Conservation (phyloP, 768 basidiomycete genomes). For the Hirschioporus abietinus region DNA sequence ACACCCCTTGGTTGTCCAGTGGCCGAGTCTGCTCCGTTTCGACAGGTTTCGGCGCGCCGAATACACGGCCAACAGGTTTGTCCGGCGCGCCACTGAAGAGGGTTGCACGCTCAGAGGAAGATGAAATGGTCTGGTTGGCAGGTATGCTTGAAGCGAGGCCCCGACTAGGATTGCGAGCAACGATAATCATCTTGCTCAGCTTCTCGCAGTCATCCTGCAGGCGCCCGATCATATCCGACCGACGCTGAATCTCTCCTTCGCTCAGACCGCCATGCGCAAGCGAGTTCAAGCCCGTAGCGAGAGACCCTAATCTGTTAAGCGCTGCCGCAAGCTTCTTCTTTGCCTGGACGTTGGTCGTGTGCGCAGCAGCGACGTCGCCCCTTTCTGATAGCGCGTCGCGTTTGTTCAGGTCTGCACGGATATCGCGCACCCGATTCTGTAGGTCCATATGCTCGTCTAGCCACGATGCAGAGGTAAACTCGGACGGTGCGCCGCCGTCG, state of each 20-base stretch:
- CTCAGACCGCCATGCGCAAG: constrained; percentile 70
- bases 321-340: constrained; percentile 79
- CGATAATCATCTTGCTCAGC: constrained; percentile 78
- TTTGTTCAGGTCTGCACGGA: constrained; percentile 82
- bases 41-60: constrained; percentile 61
- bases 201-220: constrained; percentile 90
- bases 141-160: constrained; percentile 24
- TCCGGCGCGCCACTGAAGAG: constrained; percentile 41
- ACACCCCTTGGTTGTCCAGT: constrained; percentile 75
- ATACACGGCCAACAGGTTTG: constrained; percentile 63
- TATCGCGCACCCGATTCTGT: constrained; percentile 68
- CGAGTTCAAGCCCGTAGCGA: constrained; percentile 64
- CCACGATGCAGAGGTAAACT: constrained; percentile 79
- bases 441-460: constrained; percentile 83
- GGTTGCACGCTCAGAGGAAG: constrained; percentile 59
- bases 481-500: constrained; percentile 22
- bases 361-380: constrained; percentile 68
- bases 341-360: constrained; percentile 76
- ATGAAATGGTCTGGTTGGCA: constrained; percentile 35
- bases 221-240: constrained; percentile 79
- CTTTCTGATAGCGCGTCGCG: constrained; percentile 79
- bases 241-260: constrained; percentile 86
- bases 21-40: constrained; percentile 88
- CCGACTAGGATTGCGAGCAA: constrained; percentile 53
- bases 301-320: constrained; percentile 63